Base-by-base conservation (phyloP, 1,139 yeast genomes). In the Blastobotrys malaysiensis region DNA sequence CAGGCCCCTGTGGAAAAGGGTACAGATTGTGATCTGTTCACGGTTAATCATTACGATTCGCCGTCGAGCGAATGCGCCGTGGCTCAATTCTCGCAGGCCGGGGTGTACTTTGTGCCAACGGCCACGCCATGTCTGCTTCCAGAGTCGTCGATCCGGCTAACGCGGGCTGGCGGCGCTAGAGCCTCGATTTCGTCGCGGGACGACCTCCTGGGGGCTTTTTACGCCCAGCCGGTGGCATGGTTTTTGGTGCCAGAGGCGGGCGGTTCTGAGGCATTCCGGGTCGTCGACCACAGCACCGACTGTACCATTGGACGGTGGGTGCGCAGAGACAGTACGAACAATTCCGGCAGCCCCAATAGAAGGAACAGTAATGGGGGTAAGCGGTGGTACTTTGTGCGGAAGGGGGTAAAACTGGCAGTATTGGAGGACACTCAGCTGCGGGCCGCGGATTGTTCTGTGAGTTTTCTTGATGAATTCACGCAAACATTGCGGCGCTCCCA, bases 211-310 rank as follows among this genome's bases (percentile, higher is more conserved):
- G 53, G 50, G 36, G 50, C 46, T 9, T 54, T 49, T 49, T 52
- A 47, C 36, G n/a, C 49, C 18, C 59, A 57, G 53, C 59, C 59
- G 7, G 57, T 57, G n/a, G 50, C 54, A 9, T 57, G 59, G 59
- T 16, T 46, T 5, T 48, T 57, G 20, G 52, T 57, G 4, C 50
- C 48, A 1, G 54, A 54, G 11, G 48, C 43, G 1, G 5, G n/a
- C 9, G 49, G 52, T 9, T 48, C 54, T 9, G 13, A 43, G 27
- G 50, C 47, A 18, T 55, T 47, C 20, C 27, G 48, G 43, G 50
- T 59, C n/a, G 49, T 57, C 19, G 61, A 59, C 48, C 51, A 54
- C n/a, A 51, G 58, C 7, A 59, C 61, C 13, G 48, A 52, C 51
- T 24, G 46, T 6, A 48, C 55, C 5, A 48, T 59, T 13, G 61